These are phyloP conservation scores for Polyporus arcularius DNA, from an alignment of 768 basidiomycete genomes.

Conservation along the genomic window DNA sequence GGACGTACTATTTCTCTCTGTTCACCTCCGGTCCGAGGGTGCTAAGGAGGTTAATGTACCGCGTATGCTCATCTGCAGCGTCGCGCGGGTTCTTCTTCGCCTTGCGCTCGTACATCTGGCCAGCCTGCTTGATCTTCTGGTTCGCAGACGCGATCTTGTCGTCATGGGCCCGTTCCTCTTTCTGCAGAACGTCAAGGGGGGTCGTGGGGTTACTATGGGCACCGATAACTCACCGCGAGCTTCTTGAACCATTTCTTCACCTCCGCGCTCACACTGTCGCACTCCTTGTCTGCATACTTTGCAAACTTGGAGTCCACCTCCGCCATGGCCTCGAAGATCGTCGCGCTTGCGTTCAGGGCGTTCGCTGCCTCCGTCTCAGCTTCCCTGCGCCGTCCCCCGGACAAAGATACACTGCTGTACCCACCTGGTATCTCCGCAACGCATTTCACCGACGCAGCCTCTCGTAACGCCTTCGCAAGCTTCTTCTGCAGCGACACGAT, in stretches of 20 bases:
- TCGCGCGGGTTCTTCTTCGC: constrained; percentile 71
- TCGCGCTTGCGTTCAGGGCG: constrained; percentile 63
- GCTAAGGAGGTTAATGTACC: constrained; percentile 74
- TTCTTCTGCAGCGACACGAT: constrained; percentile 72
- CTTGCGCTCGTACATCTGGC: constrained; percentile 77
- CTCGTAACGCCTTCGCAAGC: constrained; percentile 67
- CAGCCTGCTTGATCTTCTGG: constrained; percentile 77
- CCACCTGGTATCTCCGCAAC: constrained; percentile 65
- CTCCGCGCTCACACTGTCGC: constrained; percentile 60
- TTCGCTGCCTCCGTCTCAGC: constrained; percentile 47
- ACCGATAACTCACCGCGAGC: constrained; percentile 54
- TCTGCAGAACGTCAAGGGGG: constrained; percentile 42
- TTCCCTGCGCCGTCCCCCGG: not conserved
- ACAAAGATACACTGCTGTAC: constrained; percentile 19
- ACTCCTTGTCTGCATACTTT: constrained; percentile 75
- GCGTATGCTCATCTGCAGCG: constrained; percentile 70
- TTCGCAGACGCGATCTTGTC: constrained; percentile 68
- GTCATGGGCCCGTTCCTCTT: constrained; percentile 79
- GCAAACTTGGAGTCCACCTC: constrained; percentile 77
- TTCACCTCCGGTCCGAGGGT: constrained; percentile 76
- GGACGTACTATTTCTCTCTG: constrained; percentile 73
- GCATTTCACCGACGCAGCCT: constrained; percentile 60
- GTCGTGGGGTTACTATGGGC: not conserved
- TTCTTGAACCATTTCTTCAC: constrained; percentile 89
- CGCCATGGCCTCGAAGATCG: constrained; percentile 66